Conservation (phyloP, 768 basidiomycete species). For the Candolleomyces eurysporus region DNA sequence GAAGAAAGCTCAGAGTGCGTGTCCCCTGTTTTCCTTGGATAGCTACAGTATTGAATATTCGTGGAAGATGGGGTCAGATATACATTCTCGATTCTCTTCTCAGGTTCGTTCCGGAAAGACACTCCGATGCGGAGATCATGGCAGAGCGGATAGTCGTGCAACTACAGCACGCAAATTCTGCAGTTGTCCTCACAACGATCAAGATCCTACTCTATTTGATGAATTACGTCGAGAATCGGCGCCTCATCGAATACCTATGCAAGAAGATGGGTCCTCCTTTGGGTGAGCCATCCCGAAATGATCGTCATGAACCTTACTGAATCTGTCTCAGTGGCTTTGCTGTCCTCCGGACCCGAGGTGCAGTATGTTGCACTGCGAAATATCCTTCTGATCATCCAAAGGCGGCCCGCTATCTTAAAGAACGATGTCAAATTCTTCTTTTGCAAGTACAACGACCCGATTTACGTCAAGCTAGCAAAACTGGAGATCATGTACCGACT, state of each 20-base stretch:
- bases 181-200: conserved; percentile 98
- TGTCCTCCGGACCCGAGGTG: conserved; percentile 97
- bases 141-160: conserved; percentile 95
- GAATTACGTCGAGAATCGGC: conserved; percentile 97
- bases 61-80: conserved; percentile 91
- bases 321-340: conserved; percentile 67
- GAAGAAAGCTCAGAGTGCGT: conserved; percentile 97
- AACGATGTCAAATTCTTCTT: conserved; percentile 99
- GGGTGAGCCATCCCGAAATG: conserved; percentile 46
- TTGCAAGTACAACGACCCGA: conserved; percentile 99
- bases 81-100: conserved; percentile 95
- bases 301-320: conserved; percentile 3
- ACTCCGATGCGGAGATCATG: conserved; percentile 88
- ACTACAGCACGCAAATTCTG: conserved; percentile 97
- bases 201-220: conserved; percentile 94
- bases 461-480: conserved; percentile 98
- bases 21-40: neutral
- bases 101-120: conserved; percentile 88
- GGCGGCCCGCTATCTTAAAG: conserved; percentile 85
- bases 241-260: conserved; percentile 85
- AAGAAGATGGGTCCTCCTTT: conserved; percentile 98
- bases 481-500: conserved; percentile 99
- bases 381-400: conserved; percentile 95
- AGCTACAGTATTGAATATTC: conserved; percentile 13
- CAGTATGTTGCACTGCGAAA: conserved; percentile 98